These are phyloP conservation scores for Aquilaria sinensis DNA, from an alignment of 345 rosid species.

Conservation along the genomic window DNA sequence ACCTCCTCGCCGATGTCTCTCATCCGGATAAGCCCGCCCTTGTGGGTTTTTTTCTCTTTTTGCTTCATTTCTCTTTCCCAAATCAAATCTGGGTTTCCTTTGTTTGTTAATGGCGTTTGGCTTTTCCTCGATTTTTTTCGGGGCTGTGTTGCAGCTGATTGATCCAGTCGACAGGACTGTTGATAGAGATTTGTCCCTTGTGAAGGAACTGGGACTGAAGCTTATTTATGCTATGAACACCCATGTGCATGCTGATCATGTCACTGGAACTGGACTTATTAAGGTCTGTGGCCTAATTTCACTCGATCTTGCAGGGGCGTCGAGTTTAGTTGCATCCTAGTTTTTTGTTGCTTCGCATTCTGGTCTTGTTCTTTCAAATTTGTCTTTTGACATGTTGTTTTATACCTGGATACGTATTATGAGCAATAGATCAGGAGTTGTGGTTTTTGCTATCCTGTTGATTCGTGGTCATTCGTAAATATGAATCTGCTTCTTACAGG, in stretches of 20 bases:
- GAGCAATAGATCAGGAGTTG: neutral
- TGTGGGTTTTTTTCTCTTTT: slow-evolving; percentile 25
- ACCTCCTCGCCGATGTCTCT: slow-evolving; percentile 79
- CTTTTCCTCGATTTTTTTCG: neutral
- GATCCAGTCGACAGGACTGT: slow-evolving; percentile 92
- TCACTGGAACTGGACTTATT: slow-evolving; percentile 82
- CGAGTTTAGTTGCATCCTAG: neutral
- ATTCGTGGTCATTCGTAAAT: slow-evolving; percentile 1
- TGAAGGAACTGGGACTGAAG: slow-evolving; percentile 70
- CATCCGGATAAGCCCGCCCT: slow-evolving; percentile 89
- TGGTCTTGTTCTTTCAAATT: neutral
- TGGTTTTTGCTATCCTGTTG: neutral
- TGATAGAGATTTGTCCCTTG: slow-evolving; percentile 70
- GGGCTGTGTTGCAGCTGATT: slow-evolving; percentile 48
- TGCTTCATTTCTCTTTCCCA: neutral
- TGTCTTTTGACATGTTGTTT: neutral
- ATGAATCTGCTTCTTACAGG: slow-evolving; percentile 28
- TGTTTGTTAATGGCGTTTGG: neutral
- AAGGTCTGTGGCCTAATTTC: slow-evolving; percentile 40
- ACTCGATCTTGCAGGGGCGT: neutral
- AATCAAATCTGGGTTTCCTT: neutral
- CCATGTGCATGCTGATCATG: slow-evolving; percentile 98
- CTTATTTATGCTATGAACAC: slow-evolving; percentile 84
- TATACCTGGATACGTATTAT: neutral
- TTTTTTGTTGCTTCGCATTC: too few relatives aligned